phyloP scores from a whole-genome alignment of 371 early-diverging fungal genomes.

The Mortierella sp. region DNA sequence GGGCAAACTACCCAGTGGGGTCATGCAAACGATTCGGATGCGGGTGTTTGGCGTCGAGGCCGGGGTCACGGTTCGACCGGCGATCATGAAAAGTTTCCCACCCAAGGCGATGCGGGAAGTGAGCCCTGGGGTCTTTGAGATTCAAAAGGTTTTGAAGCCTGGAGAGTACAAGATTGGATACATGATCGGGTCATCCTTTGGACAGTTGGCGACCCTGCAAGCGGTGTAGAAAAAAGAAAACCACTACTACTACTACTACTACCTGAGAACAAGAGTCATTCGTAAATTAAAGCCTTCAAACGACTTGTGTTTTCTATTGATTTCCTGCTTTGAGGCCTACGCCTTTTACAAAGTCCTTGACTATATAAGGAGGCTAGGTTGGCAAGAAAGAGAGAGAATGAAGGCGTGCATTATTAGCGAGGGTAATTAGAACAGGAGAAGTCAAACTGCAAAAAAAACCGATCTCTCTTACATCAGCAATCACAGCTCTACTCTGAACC shows the following conservation, averaged over 20 bases:
- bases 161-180: constrained; percentile 22
- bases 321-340: constrained; percentile 1
- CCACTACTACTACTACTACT: neutral
- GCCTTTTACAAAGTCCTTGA: constrained; percentile 16
- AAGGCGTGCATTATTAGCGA: neutral
- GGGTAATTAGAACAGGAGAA: constrained; percentile 1
- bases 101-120: constrained; percentile 11
- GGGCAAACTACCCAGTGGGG: constrained; percentile 14
- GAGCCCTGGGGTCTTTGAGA: constrained; percentile 19
- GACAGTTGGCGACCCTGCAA: constrained; percentile 5
- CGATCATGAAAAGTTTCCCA: neutral
- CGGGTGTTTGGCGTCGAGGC: constrained; percentile 1
- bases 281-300: neutral
- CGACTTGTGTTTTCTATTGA: neutral
- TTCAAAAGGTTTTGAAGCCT: constrained; percentile 11
- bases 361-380: constrained; percentile 19
- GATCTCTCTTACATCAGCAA: constrained; percentile 20
- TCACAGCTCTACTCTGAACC: constrained; percentile 31
- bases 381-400: neutral
- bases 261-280: neutral
- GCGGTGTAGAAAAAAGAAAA: constrained; percentile 8
- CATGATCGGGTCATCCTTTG: neutral
- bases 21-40: constrained; percentile 20
- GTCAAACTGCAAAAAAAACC: neutral
- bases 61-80: constrained; percentile 3